Evolutionary conservation across 176 grass and related monocot species (phyloP), one percentile per base, ranked within the genome.

Genomic region (Musa troglodytarum): DNA sequence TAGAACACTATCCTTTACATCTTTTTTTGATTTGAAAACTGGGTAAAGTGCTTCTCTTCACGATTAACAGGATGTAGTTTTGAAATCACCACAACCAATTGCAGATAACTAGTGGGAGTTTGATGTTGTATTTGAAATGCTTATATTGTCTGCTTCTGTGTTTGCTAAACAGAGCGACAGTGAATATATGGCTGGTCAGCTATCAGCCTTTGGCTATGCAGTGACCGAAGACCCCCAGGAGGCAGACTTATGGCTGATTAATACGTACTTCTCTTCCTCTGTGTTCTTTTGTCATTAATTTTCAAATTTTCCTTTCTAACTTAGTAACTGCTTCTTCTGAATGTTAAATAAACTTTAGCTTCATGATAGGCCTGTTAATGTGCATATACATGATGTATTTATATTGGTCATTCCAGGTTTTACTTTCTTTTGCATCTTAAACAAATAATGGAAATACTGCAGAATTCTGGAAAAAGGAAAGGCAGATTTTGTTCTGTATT

Each of bases 201-300:
- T 98, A 14, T 91, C 94, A 0, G 84, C 90, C 21, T 98, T 93
- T 84, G 94, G 94, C 24, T 98, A 98, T 78, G 82, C 80, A 5
- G 79, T 93, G 62, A 81, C 80, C 63, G 90, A 93, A 75, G 88
- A 93, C 8, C 90, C 94, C 9, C 90, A 98, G 22, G 82, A 83
- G 76, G 94, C 94, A 52, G 94, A 98, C 83, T 84, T 98, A 65
- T 98, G 94, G 94, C 80, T 98, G 67, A 93, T 98, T 73, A 98
- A 98, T 83, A 98, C 94, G 86, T 98, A 93, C 28, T 15, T 79
- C 65, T 63, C 85, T 28, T n/a, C 80, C 29, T 13, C 4, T 75
- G 68, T 20, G 72, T 77, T 77, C 4, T 53, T 77, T 52, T 0
- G 66, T 52, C 50, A 19, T n/a, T 29, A 2, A 6, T 51, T 74